Evolutionary conservation across 2,329 filamentous ascomycete species (phyloP).

Genomic region (Didymellaceae sp.): DNA sequence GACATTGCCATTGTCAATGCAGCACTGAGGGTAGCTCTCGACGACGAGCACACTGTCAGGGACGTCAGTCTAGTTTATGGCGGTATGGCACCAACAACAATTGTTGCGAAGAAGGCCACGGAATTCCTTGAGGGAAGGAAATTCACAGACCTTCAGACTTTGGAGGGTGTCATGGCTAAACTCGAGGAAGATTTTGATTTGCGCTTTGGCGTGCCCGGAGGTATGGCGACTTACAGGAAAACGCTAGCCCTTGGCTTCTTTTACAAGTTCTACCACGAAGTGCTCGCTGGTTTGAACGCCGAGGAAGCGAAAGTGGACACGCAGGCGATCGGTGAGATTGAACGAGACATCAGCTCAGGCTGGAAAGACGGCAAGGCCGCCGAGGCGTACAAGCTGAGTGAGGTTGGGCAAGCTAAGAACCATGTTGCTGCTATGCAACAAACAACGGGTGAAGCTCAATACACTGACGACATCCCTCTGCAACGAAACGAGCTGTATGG

Average conservation of each 20-base stretch:
- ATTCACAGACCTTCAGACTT: constrained; percentile 78
- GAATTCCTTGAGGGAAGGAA: constrained; percentile 77
- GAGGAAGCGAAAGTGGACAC: constrained; percentile 65
- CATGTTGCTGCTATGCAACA: constrained; percentile 94
- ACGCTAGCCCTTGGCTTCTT: constrained; percentile 92
- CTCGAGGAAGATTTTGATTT: constrained; percentile 91
- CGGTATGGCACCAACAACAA: constrained; percentile 91
- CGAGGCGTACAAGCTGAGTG: constrained; percentile 77
- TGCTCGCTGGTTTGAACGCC: constrained; percentile 68
- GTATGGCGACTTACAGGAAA: constrained; percentile 96
- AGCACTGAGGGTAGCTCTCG: constrained; percentile 76
- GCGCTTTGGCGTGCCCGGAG: constrained; percentile 87
- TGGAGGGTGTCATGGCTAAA: constrained; percentile 88
- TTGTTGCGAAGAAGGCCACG: constrained; percentile 81
- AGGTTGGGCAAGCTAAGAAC: constrained; percentile 83
- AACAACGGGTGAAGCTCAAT: constrained; percentile 90
- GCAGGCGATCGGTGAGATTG: constrained; percentile 82
- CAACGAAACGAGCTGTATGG: constrained; percentile 89
- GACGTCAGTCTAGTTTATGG: constrained; percentile 86
- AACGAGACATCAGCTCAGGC: constrained; percentile 81
- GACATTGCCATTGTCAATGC: constrained; percentile 98
- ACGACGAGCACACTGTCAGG: constrained; percentile 72
- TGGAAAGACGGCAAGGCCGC: constrained; percentile 78
- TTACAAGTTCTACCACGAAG: constrained; percentile 94
- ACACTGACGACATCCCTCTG: constrained; percentile 91